Percentiles rank a stretch among this genome's conserved stretches.
Evolutionary conservation across 768 basidiomycete species (phyloP).

Genomic region (Stropharia rugosoannulata): DNA sequence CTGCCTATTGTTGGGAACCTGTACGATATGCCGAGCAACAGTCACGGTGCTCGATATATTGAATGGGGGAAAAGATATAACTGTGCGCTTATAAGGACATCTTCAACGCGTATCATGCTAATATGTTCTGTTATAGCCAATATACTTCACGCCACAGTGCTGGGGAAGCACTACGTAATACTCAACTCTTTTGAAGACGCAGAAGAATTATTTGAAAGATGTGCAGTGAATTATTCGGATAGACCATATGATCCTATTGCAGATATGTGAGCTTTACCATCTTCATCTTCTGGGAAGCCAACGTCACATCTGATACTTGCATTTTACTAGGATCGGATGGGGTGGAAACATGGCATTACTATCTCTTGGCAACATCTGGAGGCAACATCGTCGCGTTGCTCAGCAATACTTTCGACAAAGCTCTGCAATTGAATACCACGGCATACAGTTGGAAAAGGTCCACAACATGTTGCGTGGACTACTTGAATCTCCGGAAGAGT

Average conservation of each 20-base stretch:
- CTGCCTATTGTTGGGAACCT: slow-evolving; percentile 2
- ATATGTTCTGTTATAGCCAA: background rate
- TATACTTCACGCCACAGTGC: background rate
- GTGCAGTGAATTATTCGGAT: slow-evolving; percentile 44
- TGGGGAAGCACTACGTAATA: slow-evolving; percentile 17
- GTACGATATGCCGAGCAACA: background rate
- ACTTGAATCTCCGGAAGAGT: slow-evolving; percentile 4
- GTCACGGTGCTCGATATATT: background rate
- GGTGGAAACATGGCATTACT: slow-evolving; percentile 31
- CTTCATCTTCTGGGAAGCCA: background rate
- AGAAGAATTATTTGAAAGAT: slow-evolving; percentile 34
- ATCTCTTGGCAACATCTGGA: slow-evolving; percentile 35
- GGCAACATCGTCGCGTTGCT: slow-evolving; percentile 32
- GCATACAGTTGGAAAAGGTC: slow-evolving; percentile 26
- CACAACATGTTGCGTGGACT: slow-evolving; percentile 29
- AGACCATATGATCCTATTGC: slow-evolving; percentile 30
- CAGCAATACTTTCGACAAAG: slow-evolving; percentile 31
- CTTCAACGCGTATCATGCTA: no score
- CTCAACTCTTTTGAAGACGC: slow-evolving; percentile 22
- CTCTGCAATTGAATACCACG: slow-evolving; percentile 24
- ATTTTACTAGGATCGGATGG: slow-evolving; percentile 30
- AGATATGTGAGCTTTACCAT: slow-evolving; percentile 1
- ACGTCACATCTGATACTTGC: background rate
- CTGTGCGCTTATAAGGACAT: background rate
- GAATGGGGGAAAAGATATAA: slow-evolving; percentile 5